Evolutionary conservation across 2,329 filamentous ascomycete genomes (phyloP).

Genomic region (Lachnellula subtilissima): DNA sequence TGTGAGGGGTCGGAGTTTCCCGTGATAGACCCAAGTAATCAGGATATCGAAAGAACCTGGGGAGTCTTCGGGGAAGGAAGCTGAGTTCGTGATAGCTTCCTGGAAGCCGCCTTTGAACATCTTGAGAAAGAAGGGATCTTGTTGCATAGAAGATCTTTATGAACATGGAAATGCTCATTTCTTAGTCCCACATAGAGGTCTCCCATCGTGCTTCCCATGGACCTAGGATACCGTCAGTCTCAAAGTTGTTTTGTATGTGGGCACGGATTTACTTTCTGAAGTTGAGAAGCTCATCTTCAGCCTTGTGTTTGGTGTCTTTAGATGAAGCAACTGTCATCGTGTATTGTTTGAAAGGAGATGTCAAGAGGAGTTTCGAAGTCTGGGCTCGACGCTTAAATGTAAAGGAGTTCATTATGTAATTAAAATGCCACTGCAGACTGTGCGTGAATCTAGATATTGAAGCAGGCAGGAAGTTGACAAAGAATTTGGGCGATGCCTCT

Average conservation of each 20-base stretch:
- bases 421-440: too few species aligned
- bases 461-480: not conserved
- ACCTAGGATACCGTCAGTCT: not conserved
- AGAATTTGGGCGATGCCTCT: not conserved
- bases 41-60: slow-evolving; percentile 7
- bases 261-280: not conserved
- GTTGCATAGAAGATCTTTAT: slow-evolving; percentile 8
- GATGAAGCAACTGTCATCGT: not conserved
- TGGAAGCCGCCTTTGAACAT: slow-evolving; percentile 15
- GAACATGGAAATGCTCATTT: slow-evolving; percentile 1
- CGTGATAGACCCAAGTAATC: slow-evolving; percentile 6
- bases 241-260: not conserved
- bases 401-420: too few species aligned
- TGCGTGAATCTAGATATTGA: not conserved
- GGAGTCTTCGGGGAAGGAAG: slow-evolving; percentile 6
- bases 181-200: slow-evolving; percentile 10
- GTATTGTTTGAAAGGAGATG: too few species aligned
- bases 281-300: not conserved
- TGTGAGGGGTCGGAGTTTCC: not conserved
- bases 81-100: not conserved
- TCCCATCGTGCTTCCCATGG: slow-evolving; percentile 9
- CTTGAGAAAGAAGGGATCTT: slow-evolving; percentile 12
- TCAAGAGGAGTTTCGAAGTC: too few species aligned
- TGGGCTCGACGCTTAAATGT: too few species aligned
- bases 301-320: not conserved